Conservation (phyloP, 169 alveolate species). For the Plasmodium sp. region DNA sequence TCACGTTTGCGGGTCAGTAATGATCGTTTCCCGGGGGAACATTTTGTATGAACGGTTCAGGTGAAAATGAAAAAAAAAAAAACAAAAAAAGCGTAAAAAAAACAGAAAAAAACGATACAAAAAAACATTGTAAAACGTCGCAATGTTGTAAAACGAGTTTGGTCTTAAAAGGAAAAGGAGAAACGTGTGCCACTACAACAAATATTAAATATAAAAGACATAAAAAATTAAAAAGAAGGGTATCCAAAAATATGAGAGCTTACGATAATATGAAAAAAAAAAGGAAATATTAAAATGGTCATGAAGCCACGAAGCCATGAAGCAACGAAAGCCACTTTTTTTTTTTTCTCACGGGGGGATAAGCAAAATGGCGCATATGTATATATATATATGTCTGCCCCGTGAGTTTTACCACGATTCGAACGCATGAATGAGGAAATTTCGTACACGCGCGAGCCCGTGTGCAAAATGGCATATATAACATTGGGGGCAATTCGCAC, state of each 20-base stretch:
- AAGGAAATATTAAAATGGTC: not conserved
- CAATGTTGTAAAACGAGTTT: not conserved
- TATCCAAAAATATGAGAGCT: not conserved
- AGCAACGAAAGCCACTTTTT: not conserved
- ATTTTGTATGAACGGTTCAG: not conserved
- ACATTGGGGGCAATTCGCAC: not conserved
- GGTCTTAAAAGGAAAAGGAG: not conserved
- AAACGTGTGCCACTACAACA: not conserved
- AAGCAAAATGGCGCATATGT: not conserved
- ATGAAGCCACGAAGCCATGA: not conserved
- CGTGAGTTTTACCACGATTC: not conserved
- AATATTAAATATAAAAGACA: not conserved
- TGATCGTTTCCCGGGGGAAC: not conserved
- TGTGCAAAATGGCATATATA: not conserved
- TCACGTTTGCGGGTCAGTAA: not conserved
- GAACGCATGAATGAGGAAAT: not conserved
- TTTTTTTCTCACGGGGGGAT: not conserved
- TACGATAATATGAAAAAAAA: not conserved
- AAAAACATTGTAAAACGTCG: not conserved
- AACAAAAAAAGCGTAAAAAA: not conserved
- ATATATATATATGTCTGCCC: not conserved
- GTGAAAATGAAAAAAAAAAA: not conserved
- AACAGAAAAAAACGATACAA: not conserved
- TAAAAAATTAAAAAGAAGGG: not conserved
- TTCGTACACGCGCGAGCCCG: not conserved